A percentile compares a stretch with the other conserved stretches of the same genome.
phyloP scores from a whole-genome alignment of 2,329 filamentous ascomycete species.

The Corinectria fuckeliana region DNA sequence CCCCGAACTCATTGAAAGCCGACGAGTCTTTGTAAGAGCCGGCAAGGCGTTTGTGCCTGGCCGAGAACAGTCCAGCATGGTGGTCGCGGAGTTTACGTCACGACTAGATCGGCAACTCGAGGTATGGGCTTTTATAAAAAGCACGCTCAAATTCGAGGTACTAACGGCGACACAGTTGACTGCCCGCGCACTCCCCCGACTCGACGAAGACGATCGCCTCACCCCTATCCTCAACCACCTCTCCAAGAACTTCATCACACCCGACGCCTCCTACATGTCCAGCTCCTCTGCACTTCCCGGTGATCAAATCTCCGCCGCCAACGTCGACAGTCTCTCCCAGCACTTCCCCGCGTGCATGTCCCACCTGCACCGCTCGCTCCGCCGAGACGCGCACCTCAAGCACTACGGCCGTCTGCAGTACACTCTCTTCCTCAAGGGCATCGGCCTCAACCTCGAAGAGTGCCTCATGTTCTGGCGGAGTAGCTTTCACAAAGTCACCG shows the following conservation, averaged over 20 bases:
- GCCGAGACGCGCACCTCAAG: constrained; percentile 89
- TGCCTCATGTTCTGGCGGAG: constrained; percentile 90
- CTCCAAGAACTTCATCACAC: constrained; percentile 94
- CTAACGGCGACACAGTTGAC: constrained; percentile 66
- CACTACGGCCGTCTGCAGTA: constrained; percentile 95
- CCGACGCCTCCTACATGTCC: constrained; percentile 78
- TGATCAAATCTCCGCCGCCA: constrained; percentile 76
- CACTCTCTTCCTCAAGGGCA: constrained; percentile 94
- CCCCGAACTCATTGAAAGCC: constrained; percentile 83
- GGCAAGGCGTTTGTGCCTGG: constrained; percentile 93
- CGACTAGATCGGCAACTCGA: constrained; percentile 83
- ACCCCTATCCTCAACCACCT: constrained; percentile 73
- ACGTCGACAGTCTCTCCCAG: constrained; percentile 78
- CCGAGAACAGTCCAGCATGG: constrained; percentile 86
- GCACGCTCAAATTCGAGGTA: neutral
- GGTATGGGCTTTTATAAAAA: constrained; percentile 53
- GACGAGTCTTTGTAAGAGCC: constrained; percentile 75
- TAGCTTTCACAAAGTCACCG: constrained; percentile 83
- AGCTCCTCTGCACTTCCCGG: constrained; percentile 70
- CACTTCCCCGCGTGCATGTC: constrained; percentile 96
- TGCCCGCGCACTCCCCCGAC: constrained; percentile 84
- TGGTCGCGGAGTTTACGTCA: constrained; percentile 83
- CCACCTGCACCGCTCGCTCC: constrained; percentile 83
- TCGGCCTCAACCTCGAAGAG: constrained; percentile 91
- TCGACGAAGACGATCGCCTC: constrained; percentile 95